These are phyloP conservation scores for Tausonia pullulans DNA, from an alignment of 1,284 basidiomycete species.

Conservation along the genomic window DNA sequence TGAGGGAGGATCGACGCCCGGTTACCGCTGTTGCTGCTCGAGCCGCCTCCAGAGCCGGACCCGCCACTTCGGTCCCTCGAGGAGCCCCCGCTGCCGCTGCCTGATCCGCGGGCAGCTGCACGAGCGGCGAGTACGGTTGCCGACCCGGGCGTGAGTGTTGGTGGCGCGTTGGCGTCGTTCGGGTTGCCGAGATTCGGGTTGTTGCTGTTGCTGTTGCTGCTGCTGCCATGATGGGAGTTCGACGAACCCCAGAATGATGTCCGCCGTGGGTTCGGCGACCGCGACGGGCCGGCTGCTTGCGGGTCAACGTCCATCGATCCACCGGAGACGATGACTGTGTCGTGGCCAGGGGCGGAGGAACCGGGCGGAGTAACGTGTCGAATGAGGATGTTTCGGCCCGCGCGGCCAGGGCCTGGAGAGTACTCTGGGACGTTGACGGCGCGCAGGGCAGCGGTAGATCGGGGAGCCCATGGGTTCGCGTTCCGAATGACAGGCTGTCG, in stretches of 20 bases:
- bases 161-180: background rate
- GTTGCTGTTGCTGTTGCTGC: background rate
- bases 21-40: too few relatives aligned
- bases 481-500: background rate
- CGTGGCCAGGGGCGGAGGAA: background rate
- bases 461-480: background rate
- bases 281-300: background rate
- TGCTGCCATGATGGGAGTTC: background rate
- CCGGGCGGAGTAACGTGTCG: background rate
- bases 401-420: background rate
- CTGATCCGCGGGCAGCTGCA: too few relatives aligned
- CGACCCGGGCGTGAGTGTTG: background rate
- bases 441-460: background rate
- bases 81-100: too few relatives aligned
- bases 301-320: background rate
- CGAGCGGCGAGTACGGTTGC: background rate
- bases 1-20: too few relatives aligned
- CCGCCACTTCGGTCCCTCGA: too few relatives aligned
- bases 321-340: background rate
- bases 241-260: background rate
- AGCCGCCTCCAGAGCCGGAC: too few relatives aligned
- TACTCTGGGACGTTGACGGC: background rate
- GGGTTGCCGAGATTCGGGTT: slow-evolving; percentile 2
- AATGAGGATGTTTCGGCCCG: background rate
- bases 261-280: background rate